Evolutionary conservation across 768 basidiomycete genomes (phyloP).

Genomic region (Tulasnella sp.): DNA sequence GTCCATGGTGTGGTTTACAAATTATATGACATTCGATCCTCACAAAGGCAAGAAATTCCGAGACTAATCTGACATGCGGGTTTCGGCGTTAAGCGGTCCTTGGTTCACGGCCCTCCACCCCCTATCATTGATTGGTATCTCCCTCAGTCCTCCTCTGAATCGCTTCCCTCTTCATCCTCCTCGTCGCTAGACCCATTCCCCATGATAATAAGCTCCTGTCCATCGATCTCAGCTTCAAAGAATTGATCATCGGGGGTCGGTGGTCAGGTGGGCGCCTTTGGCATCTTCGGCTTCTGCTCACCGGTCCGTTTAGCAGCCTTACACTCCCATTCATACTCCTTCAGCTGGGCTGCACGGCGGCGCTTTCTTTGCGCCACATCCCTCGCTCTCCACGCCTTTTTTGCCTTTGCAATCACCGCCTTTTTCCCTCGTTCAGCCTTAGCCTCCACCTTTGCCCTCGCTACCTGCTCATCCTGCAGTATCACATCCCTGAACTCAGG

Average conservation of each 20-base stretch:
- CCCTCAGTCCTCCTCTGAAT: background rate
- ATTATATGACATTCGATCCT: background rate
- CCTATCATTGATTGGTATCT: background rate
- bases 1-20: background rate
- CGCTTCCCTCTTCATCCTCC: background rate
- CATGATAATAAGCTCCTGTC: background rate
- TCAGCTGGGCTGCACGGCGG: background rate
- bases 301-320: background rate
- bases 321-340: background rate
- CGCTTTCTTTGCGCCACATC: background rate
- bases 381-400: constrained; percentile 7
- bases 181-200: background rate
- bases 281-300: background rate
- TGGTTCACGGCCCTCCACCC: background rate
- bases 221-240: background rate
- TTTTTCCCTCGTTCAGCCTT: background rate
- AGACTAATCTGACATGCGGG: background rate
- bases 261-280: background rate
- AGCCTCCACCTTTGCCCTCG: background rate
- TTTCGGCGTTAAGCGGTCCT: background rate
- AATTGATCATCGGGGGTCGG: background rate
- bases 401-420: background rate
- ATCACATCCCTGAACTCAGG: background rate
- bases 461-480: background rate
- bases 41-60: background rate